phyloP scores from a whole-genome alignment of 768 basidiomycete species.

The Suillus paluster region DNA sequence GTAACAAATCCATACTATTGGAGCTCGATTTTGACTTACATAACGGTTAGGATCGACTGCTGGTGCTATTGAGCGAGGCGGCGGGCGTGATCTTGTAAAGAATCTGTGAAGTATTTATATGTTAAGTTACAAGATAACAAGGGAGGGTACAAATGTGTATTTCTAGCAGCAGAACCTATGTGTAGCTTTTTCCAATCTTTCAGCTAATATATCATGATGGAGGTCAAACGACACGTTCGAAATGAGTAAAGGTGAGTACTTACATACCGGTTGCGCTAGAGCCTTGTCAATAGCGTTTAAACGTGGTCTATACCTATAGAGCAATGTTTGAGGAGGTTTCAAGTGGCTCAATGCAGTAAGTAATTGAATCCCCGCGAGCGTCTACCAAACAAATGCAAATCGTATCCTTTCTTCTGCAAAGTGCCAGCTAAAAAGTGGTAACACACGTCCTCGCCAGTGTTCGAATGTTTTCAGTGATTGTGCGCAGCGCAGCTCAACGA shows the following conservation, averaged over 20 bases:
- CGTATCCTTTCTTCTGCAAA: neutral
- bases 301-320: slow-evolving; percentile 72
- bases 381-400: neutral
- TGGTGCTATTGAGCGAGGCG: slow-evolving; percentile 34
- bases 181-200: neutral
- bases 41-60: slow-evolving; percentile 25
- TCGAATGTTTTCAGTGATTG: slow-evolving; percentile 28
- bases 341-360: too few species aligned
- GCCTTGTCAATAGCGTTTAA: slow-evolving; percentile 72
- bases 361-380: neutral
- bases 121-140: neutral
- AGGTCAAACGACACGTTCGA: neutral
- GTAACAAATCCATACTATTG: slow-evolving; percentile 29
- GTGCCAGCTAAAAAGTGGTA: neutral
- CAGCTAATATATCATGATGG: too few species aligned
- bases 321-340: slow-evolving; percentile 87
- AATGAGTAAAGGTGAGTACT: neutral
- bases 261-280: slow-evolving; percentile 28
- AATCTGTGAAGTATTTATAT: slow-evolving; percentile 14
- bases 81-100: slow-evolving; percentile 34
- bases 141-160: neutral
- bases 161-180: neutral
- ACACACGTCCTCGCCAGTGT: slow-evolving; percentile 1
- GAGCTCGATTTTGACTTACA: neutral
- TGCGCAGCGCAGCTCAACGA: slow-evolving; percentile 28